phyloP scores from a whole-genome alignment of 331 rosid species.

The Arachis monticola region DNA sequence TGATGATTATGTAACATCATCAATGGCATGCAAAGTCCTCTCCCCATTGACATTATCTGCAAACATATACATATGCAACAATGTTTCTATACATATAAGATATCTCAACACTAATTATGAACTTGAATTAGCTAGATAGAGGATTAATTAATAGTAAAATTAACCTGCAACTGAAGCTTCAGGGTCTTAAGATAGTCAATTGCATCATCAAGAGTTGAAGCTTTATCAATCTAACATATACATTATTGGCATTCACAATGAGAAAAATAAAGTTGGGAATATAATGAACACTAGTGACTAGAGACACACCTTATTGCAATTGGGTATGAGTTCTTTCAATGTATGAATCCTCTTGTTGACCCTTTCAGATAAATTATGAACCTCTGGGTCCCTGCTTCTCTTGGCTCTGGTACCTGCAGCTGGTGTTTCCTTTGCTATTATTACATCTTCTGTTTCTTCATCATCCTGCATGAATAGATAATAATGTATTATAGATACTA shows the following conservation, averaged over 20 bases:
- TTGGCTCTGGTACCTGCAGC: constrained; percentile 38
- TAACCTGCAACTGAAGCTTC: constrained; percentile 64
- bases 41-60: constrained; percentile 60
- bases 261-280: background rate
- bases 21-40: constrained; percentile 45
- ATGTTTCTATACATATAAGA: background rate
- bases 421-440: constrained; percentile 6
- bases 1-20: constrained; percentile 48
- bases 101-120: no score
- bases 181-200: constrained; percentile 60
- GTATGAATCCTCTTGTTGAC: constrained; percentile 61
- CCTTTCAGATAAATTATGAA: constrained; percentile 51
- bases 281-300: background rate
- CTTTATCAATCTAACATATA: constrained; percentile 52
- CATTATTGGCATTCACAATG: background rate
- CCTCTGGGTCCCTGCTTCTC: constrained; percentile 36
- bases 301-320: constrained; percentile 57
- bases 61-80: background rate
- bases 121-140: background rate
- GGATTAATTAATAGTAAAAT: background rate
- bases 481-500: background rate
- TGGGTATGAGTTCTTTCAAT: constrained; percentile 62
- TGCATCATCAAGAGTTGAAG: constrained; percentile 70
- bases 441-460: constrained; percentile 42
- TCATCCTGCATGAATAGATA: constrained; percentile 46